A percentile compares a stretch with the other conserved stretches of the same genome.
Conservation (phyloP, 2,329 filamentous ascomycete genomes). For the Decorospora gaudefroyi region DNA sequence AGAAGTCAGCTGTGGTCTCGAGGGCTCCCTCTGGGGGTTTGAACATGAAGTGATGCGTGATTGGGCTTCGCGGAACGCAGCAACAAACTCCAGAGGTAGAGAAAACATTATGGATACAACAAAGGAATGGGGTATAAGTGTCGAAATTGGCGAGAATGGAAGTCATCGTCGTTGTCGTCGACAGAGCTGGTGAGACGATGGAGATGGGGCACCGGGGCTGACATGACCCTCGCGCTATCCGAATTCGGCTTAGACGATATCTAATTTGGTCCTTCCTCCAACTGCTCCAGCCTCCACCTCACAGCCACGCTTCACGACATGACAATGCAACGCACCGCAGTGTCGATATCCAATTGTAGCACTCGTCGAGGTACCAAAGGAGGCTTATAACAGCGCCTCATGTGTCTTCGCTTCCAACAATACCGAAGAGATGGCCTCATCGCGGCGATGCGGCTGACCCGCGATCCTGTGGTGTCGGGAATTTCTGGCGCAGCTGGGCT, state of each 20-base stretch:
- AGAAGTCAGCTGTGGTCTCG: too few relatives aligned
- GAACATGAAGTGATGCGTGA: too few relatives aligned
- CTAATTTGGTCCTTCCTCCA: slow-evolving; percentile 17
- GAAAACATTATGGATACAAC: too few relatives aligned
- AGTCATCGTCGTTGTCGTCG: neutral
- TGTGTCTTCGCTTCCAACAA: neutral
- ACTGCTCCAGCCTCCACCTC: slow-evolving; percentile 6
- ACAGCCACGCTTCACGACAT: slow-evolving; percentile 15
- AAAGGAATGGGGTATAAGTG: too few relatives aligned
- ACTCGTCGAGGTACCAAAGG: neutral
- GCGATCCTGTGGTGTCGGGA: slow-evolving; percentile 8
- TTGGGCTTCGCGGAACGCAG: too few relatives aligned
- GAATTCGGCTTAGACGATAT: slow-evolving; percentile 11
- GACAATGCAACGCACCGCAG: slow-evolving; percentile 1
- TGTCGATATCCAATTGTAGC: slow-evolving; percentile 2
- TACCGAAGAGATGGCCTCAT: neutral
- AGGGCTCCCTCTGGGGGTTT: too few relatives aligned
- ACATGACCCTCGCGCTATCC: slow-evolving; percentile 6
- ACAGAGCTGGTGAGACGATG: neutral
- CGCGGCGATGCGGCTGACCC: slow-evolving; percentile 15
- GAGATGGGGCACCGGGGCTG: slow-evolving; percentile 2
- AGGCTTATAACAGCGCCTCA: neutral
- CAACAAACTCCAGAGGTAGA: too few relatives aligned
- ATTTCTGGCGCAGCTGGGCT: slow-evolving; percentile 8
- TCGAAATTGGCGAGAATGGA: neutral